Evolutionary conservation across 192 early-diverging fungal genomes (phyloP), one percentile per base, ranked within the genome.

Genomic region (Gorgonomyces haynaldii): DNA sequence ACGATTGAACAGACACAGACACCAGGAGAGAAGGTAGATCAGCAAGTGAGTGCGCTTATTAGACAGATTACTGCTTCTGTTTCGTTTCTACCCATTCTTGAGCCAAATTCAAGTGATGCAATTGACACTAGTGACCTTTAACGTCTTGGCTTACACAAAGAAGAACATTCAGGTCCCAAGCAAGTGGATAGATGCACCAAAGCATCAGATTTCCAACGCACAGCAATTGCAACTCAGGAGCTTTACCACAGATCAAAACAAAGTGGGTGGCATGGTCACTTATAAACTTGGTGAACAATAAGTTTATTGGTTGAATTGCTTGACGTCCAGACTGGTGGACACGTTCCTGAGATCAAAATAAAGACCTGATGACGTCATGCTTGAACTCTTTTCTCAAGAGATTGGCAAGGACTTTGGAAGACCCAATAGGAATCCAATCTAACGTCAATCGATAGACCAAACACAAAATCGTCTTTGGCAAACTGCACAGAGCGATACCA

Each of bases 31-130:
- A 68, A 85, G 36, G 74, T 85, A 5, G 52, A 81, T 50, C 23
- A 52, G 21, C 86, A 93, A 60, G 88, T 96, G 43, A 83, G 83
- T 52, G 88, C 86, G 2, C 85, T 94, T 25, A 72, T 97, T 58
- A 74, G 91, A 9, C 91, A 97, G 55, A 91, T 97, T 40, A 87
- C 84, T 0, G 83, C 87, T 7, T 82, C 76, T 52, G 88, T 91
- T 12, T 81, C 86, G 9, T 97, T 91, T 62, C 67, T 97, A 31
- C 91, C 94, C 1, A 77, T 84, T 47, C 70, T 95, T 4, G 81
- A 82, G 37, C 86, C 89, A 27, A 83, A 84, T 44, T 88, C 51
- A 8, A 26, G 3, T 22, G 19, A 50, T 5, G 8, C 23, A 53
- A 3, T 23, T 3, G 30, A 17, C 38, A 32, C 6, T 52, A 84